These are phyloP conservation scores for Penicillium psychrosexuale DNA, from an alignment of 2,329 filamentous ascomycete genomes.

Conservation along the genomic window DNA sequence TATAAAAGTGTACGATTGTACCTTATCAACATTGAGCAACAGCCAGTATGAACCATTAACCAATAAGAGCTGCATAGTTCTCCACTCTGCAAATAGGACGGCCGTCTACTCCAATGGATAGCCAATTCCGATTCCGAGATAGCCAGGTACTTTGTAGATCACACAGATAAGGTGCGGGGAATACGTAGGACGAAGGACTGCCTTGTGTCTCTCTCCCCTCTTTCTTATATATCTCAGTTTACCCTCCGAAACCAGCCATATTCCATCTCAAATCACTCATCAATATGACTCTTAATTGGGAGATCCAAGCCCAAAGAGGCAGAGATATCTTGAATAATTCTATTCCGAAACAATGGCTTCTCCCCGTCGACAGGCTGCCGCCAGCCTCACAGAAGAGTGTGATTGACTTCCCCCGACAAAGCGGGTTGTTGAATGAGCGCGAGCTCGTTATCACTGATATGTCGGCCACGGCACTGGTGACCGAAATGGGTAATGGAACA, in stretches of 20 bases:
- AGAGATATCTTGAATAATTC: constrained; percentile 34
- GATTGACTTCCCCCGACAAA: constrained; percentile 35
- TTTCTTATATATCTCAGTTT: not conserved
- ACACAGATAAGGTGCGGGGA: not conserved
- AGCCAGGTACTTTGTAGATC: not conserved
- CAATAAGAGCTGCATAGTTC: not conserved
- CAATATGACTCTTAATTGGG: constrained; percentile 30
- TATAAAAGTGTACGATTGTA: not conserved
- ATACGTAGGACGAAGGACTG: not conserved
- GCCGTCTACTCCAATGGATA: not conserved
- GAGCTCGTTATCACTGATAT: constrained; percentile 55
- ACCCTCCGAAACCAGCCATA: not conserved
- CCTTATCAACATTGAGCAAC: not conserved
- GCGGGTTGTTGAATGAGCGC: constrained; percentile 48
- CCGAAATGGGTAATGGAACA: constrained; percentile 26
- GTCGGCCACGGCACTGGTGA: constrained; percentile 30
- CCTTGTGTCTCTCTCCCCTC: not conserved
- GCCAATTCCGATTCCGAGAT: constrained; percentile 8
- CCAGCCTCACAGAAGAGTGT: constrained; percentile 30
- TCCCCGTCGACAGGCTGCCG: constrained; percentile 28
- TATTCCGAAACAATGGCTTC: constrained; percentile 36
- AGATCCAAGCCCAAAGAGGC: constrained; percentile 32
- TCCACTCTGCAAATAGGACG: too few species aligned
- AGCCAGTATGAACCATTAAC: not conserved
- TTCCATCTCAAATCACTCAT: not conserved